Base-by-base conservation (phyloP, 129 eudicot genomes). In the Pittosporum tobira region DNA sequence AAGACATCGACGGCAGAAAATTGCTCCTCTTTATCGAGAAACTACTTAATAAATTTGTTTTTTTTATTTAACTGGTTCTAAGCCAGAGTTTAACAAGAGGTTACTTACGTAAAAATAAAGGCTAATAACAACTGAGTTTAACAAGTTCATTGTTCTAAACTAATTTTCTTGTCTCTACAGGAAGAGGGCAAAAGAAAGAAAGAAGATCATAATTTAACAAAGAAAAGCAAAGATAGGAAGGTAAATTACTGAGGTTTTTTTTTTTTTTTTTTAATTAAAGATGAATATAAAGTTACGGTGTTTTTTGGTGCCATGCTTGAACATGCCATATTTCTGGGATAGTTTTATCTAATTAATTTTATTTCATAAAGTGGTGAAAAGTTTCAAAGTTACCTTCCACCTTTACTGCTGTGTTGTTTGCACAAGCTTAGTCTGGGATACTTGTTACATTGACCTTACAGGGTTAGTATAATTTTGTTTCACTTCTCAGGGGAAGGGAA, bases 201-300 rank as follows among this genome's bases (percentile, higher is more conserved):
- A 68, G 97, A 85, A 31, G 97, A 79, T 51, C 65, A 53, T 61
- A 57, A 52, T 53, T 65, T 74, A 62, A 4, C 72, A 37, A 82
- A 80, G 79, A 88, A 81, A 79, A 72, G 22, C 67, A 89, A 82
- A 75, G 95, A 89, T 57, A 75, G 75, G 71, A 85, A 79, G 85
- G 97, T 88, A 72, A 63, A 40, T n/a, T n/a, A n/a, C n/a, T n/a
- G n/a, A n/a, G n/a, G 26, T 22, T 28, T 20, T 29, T 68, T 20
- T 38, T 61, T 11, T 14, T 4, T 58, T 50, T 49, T n/a, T 14
- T 25, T 16, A n/a, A n/a, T n/a, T n/a, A n/a, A n/a, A 40, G 60
- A 44, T 54, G 31, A n/a, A 16, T 16, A n/a, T 48, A 56, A 22
- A 13, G 3, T 25, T 62, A 29, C 20, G n/a, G n/a, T n/a, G 36